Conservation (phyloP, 2,329 filamentous ascomycete genomes). For the Xylaria digitata region DNA sequence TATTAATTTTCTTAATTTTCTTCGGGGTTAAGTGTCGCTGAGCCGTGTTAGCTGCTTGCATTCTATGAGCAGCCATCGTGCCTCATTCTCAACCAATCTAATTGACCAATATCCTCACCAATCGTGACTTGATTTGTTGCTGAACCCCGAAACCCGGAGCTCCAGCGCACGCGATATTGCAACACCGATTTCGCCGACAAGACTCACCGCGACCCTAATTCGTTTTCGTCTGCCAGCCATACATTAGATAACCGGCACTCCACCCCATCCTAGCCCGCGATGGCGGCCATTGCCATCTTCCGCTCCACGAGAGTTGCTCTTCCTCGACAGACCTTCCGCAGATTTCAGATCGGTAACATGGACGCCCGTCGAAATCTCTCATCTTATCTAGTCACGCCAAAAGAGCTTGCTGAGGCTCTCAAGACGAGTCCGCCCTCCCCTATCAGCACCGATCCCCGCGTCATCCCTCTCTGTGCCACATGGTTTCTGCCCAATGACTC, state of each 20-base stretch:
- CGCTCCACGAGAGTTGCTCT: constrained; percentile 56
- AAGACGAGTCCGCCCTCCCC: constrained; percentile 83
- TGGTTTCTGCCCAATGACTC: constrained; percentile 98
- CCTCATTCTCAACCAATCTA: no score
- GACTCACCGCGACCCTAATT: constrained; percentile 16
- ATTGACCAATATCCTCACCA: not conserved
- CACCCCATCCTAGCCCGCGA: constrained; percentile 43
- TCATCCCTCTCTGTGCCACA: constrained; percentile 89
- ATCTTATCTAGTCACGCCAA: constrained; percentile 87
- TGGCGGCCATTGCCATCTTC: constrained; percentile 58
- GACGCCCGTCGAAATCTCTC: constrained; percentile 69
- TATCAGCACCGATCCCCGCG: constrained; percentile 82
- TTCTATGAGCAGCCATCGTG: no score
- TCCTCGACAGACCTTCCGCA: constrained; percentile 52
- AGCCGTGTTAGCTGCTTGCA: constrained; percentile 25
- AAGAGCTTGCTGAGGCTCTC: constrained; percentile 83
- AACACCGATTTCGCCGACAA: constrained; percentile 26
- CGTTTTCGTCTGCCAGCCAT: constrained; percentile 26
- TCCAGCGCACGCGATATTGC: constrained; percentile 38
- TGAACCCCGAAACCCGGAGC: constrained; percentile 36
- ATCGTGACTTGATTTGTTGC: constrained; percentile 24
- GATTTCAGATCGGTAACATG: constrained; percentile 51
- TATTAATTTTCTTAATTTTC: constrained; percentile 10
- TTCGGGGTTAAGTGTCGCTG: constrained; percentile 35
- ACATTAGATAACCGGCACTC: constrained; percentile 16